These are phyloP conservation scores for Luffa acutangula DNA, from an alignment of 306 rosid species.

Conservation along the genomic window DNA sequence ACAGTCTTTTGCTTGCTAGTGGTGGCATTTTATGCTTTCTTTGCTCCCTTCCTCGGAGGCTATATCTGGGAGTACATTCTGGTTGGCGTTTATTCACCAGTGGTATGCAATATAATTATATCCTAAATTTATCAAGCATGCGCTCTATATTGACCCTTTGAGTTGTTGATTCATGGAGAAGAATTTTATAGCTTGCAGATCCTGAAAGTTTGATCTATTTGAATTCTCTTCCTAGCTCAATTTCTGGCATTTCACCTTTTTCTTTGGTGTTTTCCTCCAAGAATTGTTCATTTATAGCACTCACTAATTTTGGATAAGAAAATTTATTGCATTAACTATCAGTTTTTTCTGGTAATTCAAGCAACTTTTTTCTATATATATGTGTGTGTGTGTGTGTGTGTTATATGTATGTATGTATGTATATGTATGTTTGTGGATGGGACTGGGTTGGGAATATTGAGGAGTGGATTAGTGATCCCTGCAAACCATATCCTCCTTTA, in stretches of 20 bases:
- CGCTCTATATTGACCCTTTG: neutral
- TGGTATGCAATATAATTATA: constrained; percentile 41
- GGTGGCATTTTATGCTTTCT: constrained; percentile 86
- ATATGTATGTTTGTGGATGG: neutral
- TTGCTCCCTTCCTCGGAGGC: constrained; percentile 93
- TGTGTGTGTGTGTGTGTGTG: too few relatives aligned
- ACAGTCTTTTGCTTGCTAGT: constrained; percentile 83
- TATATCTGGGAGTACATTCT: constrained; percentile 60
- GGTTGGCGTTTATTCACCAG: constrained; percentile 67
- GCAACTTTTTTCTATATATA: too few relatives aligned
- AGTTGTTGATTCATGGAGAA: neutral
- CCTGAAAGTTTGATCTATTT: neutral
- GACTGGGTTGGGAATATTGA: neutral
- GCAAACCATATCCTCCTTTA: neutral
- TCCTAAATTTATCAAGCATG: neutral
- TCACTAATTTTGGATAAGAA: neutral
- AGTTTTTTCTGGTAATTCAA: neutral
- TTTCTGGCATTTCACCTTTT: neutral
- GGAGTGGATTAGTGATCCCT: neutral
- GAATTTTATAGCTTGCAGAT: neutral
- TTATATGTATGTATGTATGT: too few relatives aligned
- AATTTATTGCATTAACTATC: neutral
- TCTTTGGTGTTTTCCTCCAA: neutral
- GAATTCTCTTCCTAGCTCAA: neutral
- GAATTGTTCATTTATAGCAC: neutral